Evolutionary conservation across 2,329 filamentous ascomycete genomes (phyloP).

Genomic region (Ophiostoma quercus): DNA sequence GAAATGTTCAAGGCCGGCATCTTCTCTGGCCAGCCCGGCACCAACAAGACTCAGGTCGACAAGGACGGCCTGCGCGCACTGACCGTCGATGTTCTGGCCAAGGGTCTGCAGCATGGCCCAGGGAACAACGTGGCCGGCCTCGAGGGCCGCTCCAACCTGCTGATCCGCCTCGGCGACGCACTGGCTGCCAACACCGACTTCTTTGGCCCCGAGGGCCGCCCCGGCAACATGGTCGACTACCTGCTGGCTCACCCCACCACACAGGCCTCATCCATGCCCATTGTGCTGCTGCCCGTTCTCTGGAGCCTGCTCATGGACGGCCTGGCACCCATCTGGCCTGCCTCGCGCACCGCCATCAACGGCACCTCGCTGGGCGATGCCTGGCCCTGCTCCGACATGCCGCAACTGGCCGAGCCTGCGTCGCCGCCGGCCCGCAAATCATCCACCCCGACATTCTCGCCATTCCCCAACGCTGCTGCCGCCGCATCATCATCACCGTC

Average conservation of each 20-base stretch:
- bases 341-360: slow-evolving; percentile 78
- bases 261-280: slow-evolving; percentile 79
- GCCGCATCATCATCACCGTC: slow-evolving; percentile 29
- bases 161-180: slow-evolving; percentile 70
- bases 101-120: slow-evolving; percentile 77
- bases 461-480: slow-evolving; percentile 39
- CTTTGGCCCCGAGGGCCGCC: slow-evolving; percentile 77
- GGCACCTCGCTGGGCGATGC: slow-evolving; percentile 85
- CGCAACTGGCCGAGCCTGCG: slow-evolving; percentile 38
- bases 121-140: slow-evolving; percentile 78
- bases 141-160: slow-evolving; percentile 73
- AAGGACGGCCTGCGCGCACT: slow-evolving; percentile 70
- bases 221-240: slow-evolving; percentile 94
- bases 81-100: slow-evolving; percentile 67
- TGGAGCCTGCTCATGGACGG: slow-evolving; percentile 90
- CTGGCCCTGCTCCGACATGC: slow-evolving; percentile 85
- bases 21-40: slow-evolving; percentile 71
- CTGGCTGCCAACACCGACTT: slow-evolving; percentile 70
- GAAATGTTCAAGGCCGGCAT: slow-evolving; percentile 93
- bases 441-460: slow-evolving; percentile 48
- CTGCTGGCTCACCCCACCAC: slow-evolving; percentile 88
- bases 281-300: slow-evolving; percentile 78
- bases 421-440: slow-evolving; percentile 29
- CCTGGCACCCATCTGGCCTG: slow-evolving; percentile 81
- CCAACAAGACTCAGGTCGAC: slow-evolving; percentile 84